These are phyloP conservation scores for Trichoderma sp. DNA, from an alignment of 2,329 filamentous ascomycete species.

Conservation along the genomic window DNA sequence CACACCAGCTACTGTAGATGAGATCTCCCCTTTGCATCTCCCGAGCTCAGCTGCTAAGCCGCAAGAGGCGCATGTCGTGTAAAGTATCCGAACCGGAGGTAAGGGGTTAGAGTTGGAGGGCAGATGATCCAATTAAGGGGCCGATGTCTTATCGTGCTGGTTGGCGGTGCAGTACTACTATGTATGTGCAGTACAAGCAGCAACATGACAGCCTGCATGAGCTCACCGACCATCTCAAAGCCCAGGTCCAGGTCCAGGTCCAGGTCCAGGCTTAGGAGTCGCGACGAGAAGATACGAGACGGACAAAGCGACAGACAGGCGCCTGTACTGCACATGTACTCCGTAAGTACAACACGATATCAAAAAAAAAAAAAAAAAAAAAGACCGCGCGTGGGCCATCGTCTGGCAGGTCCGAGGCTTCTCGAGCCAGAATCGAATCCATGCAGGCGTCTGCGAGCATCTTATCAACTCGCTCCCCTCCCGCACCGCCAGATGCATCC, in stretches of 20 bases:
- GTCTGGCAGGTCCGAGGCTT: not conserved
- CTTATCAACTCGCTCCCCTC: not conserved
- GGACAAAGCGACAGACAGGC: too few species aligned
- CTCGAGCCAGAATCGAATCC: not conserved
- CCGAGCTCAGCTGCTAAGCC: not conserved
- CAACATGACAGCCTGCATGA: not conserved
- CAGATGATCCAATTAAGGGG: not conserved
- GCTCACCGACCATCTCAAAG: conserved; percentile 11
- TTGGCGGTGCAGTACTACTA: not conserved
- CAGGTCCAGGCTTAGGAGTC: not conserved
- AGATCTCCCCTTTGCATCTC: not conserved
- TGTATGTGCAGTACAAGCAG: not conserved
- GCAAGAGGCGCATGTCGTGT: not conserved
- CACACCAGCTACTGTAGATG: not conserved
- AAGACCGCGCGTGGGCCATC: not conserved
- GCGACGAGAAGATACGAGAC: not conserved
- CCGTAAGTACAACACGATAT: not conserved
- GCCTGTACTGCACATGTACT: too few species aligned
- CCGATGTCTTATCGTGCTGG: not conserved
- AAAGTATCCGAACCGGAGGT: not conserved
- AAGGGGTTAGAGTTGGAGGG: too few species aligned
- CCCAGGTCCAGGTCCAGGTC: not conserved
- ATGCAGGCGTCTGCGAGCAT: not conserved
- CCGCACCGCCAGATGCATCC: not conserved
- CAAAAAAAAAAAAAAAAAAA: too few species aligned